Base-by-base conservation (phyloP, 1,139 yeast genomes). In the Candida neerlandica region DNA sequence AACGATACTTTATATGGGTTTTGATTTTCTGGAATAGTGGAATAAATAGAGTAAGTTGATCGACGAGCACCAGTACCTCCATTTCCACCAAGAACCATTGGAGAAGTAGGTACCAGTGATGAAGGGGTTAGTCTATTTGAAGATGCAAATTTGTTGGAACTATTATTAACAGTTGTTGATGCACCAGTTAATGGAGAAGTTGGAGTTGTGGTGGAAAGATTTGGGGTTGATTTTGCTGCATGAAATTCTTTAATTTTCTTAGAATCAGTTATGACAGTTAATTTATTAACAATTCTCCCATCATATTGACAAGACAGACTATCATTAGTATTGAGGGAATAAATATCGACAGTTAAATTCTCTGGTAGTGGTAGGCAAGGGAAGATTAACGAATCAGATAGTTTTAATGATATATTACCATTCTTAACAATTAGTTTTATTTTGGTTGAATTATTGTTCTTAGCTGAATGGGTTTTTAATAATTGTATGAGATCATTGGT, bases 281-380 rank as follows among this genome's bases (percentile, higher is more conserved):
- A 62, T 48, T 70, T 66, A 47, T 64, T 64, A 39, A 63, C 53
- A 39, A 73, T 66, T 41, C 73, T 57, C 14, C 79, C 80, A 34
- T 64, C 55, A 55, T 63, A 69, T 40, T 48, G 50, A 37, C 11
- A 16, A 21, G 26, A 4, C 11, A 3, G 18, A 5, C 21, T 51
- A 2, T 41, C 21, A 5, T 41, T 40, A 29, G 43, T 43, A 9
- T 26, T 21, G 10, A 32, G 23, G 19, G 67, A 57, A 58, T 72
- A 74, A 11, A 74, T 56, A 51, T 72, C 75, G 29, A 72, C 66
- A 48, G 70, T 70, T 48, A 70, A 67, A 48, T 65, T 69, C 51
- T 74, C 80, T 5, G 72, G 72, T 21, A 67, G 58, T 42, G 61
- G 61, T 18, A 64, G 52, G 53, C 78, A 74, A 3, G 78, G 76